Evolutionary conservation across 345 rosid species (phyloP), one percentile per base, ranked within the genome.

Genomic region (Gossypium stocksii): DNA sequence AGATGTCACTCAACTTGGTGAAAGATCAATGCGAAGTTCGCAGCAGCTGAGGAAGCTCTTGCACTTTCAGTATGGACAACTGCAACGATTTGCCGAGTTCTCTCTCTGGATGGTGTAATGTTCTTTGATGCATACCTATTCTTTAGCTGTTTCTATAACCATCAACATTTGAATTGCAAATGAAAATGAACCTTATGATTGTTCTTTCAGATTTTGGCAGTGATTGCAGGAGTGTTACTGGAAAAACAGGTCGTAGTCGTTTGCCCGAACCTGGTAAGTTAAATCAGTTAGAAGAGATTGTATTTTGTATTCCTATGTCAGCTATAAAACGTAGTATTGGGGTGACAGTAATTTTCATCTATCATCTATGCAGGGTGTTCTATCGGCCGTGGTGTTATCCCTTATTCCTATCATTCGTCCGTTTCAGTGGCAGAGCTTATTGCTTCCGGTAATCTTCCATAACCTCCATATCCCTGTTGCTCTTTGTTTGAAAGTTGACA

Each of bases 361-460:
- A 44, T 16, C n/a, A 61, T 25, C 25, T 9, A 48, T 86, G 85
- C 91, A 95, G 99, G 99, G 99, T 82, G 86, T 95, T 79, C 81
- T 95, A 72, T 93, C 99, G 43, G 97, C 99, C 75, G 74, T 85
- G 51, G 94, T 90, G 68, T 80, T 93, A 64, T 95, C 99, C 76
- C 85, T 93, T 74, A 78, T 87, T 78, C 97, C 99, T 69, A 77
- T 95, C 86, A 95, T 93, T 83, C 87, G 87, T 17, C 99, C 99
- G 43, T 95, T 93, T 87, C 92, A 91, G 74, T 95, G 99, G 99
- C 99, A 95, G 87, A 93, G 98, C 83, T 83, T 95, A 80, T 83
- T 95, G 74, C 93, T 95, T 83, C 99, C 98, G 14, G 99, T 95
- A 82, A 87, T 94, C 77, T 34, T 78, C 59, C 56, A 38, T 66